Evolutionary conservation across 495 filamentous ascomycete species (phyloP), one percentile per base, ranked within the genome.

Genomic region (Friedmanniomyces simplex): DNA sequence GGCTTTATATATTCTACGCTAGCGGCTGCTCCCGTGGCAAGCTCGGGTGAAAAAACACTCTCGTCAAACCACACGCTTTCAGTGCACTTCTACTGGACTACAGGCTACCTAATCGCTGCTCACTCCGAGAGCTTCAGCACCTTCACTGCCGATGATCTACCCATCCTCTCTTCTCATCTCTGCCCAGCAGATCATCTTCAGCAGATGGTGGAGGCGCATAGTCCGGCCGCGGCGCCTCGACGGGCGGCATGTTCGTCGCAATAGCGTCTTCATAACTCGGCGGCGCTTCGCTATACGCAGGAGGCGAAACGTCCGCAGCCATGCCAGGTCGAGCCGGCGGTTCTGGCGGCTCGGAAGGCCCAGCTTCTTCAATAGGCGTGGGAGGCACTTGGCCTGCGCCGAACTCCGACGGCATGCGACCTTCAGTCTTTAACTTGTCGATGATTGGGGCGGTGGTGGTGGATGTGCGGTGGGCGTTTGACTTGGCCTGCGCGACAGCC

Each of bases 251-350:
- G 57, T 82, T 78, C 61, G 88, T 83, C 46, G 87, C 88, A 73
- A 96, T 88, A 14, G 90, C 88, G 73, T 97, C 91, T 54, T 74
- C 69, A 57, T 74, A 74, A 58, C 72, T 74, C 20, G 72, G 71
- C 30, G 71, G 71, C 11, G 71, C 70, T 16, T 73, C 71, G 25
- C 67, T 68, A 53, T 71, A 71, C 43, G 52, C 41, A 8, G 63
- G 60, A 18, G 51, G 59, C 45, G 49, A 57, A 8, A 13, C 11
- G 2, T 56, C 36, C 24, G 21, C 37, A 5, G 42, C 50, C 21
- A 12, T 43, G 1, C 51, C 50, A 30, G 32, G 37, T 20, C 53
- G 34, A 12, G 58, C 47, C 7, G 61, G 54, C 14, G 52, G 16
- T 5, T 46, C 24, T 8, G 45, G 45, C 13, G 54, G 16, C 18